Evolutionary conservation across 1,139 yeast species (phyloP), one percentile per base, ranked within the genome.

Genomic region (Debaryomyces psychrophilus): DNA sequence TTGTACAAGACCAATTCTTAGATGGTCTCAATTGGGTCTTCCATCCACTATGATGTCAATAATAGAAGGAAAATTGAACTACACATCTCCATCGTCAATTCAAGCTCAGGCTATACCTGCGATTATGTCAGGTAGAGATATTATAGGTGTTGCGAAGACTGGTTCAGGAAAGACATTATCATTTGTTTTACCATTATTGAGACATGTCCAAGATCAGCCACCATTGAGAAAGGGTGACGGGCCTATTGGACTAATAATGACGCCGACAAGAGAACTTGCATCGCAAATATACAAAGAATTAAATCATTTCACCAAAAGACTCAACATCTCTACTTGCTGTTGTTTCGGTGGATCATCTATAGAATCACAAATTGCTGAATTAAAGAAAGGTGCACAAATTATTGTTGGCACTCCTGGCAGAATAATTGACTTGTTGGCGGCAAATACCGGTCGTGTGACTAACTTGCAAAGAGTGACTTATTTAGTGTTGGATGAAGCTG

Each of bases 161-260:
- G 99, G 99, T 0, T 89, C 97, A 2, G 99, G 99, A 1, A 93
- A 93, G 61, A 95, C 99, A 0, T 75, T 93, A 58, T 87, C 97
- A 1, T 95, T 89, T 65, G 71, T 90, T 8, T 62, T 95, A 8
- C 98, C 99, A 0, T 67, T 93, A 68, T 71, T 93, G 43, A 75
- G 97, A 43, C 98, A 93, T 50, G 81, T 95, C 5, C 80, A 78
- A 50, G 93, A 86, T 41, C 93, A 87, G 55, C 71, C 81, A 2
- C 81, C 82, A 0, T 55, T 88, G 27, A 57, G 70, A 1, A 65
- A 68, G 2, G 74, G 71, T 5, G 87, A 75, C 37, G 95, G 96
- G 0, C 98, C 98, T 0, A 69, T 88, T 25, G 96, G 89, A 0
- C 60, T 95, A 14, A 78, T 95, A 2, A 65, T 95, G 62, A 85